phyloP scores from a whole-genome alignment of 352 stramenopile genomes.

The Peronosclerospora sorghi region DNA sequence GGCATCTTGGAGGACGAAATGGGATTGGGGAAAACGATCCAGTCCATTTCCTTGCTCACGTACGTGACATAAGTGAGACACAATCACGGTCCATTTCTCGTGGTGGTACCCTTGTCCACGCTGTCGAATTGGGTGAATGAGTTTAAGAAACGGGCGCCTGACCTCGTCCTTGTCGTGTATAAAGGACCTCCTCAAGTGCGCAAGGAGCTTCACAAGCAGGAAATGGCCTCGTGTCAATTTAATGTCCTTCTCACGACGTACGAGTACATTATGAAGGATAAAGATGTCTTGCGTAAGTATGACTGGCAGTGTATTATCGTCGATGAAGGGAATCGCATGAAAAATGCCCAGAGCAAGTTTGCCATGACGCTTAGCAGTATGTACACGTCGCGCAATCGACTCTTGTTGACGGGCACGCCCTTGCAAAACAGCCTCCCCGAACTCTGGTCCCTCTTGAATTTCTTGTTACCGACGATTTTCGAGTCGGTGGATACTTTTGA shows the following conservation, averaged over 20 bases:
- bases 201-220: constrained; percentile 69
- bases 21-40: constrained; percentile 85
- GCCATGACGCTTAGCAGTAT: constrained; percentile 74
- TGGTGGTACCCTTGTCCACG: constrained; percentile 94
- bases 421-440: constrained; percentile 96
- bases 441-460: constrained; percentile 88
- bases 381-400: constrained; percentile 77
- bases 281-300: constrained; percentile 80
- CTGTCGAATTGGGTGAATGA: constrained; percentile 93
- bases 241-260: constrained; percentile 92
- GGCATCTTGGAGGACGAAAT: constrained; percentile 97
- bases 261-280: constrained; percentile 90
- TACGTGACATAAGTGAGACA: constrained; percentile 79
- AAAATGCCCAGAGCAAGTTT: constrained; percentile 87
- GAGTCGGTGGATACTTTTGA: constrained; percentile 85
- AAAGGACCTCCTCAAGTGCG: constrained; percentile 69
- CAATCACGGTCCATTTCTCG: constrained; percentile 92
- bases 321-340: constrained; percentile 91
- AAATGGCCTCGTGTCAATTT: constrained; percentile 83
- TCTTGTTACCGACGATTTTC: constrained; percentile 88
- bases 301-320: constrained; percentile 91
- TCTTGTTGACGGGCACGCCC: constrained; percentile 97
- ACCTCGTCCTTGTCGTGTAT: constrained; percentile 97
- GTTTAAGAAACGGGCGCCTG: constrained; percentile 89
- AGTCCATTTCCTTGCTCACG: constrained; percentile 77